phyloP scores from a whole-genome alignment of 495 filamentous ascomycete genomes.

The Paragyromitra xinjiangensis region DNA sequence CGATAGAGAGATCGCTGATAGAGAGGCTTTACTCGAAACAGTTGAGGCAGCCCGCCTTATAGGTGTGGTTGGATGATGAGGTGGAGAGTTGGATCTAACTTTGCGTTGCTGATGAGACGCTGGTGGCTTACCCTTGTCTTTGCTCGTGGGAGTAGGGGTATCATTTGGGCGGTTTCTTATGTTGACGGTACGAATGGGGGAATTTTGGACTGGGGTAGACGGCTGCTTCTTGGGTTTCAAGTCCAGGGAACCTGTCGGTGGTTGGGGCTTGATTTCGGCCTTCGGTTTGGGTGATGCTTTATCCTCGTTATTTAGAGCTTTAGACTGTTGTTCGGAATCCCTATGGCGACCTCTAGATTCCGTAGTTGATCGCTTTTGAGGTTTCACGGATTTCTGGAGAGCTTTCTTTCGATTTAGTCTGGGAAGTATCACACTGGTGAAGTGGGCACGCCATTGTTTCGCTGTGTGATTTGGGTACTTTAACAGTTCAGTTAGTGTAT shows the following conservation, averaged over 20 bases:
- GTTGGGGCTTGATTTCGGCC: not conserved
- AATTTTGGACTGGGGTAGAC: not conserved
- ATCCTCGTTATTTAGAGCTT: not conserved
- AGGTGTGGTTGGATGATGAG: constrained; percentile 2
- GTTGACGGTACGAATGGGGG: constrained; percentile 25
- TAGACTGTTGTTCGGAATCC: not conserved
- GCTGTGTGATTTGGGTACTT: constrained; percentile 38
- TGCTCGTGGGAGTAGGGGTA: constrained; percentile 8
- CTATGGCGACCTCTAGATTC: not conserved
- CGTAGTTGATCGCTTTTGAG: not conserved
- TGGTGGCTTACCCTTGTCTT: constrained; percentile 14
- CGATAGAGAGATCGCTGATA: not conserved
- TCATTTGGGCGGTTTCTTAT: constrained; percentile 16
- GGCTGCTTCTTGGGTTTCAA: constrained; percentile 1
- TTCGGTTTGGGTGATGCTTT: not conserved
- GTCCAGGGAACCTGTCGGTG: constrained; percentile 7
- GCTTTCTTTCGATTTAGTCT: constrained; percentile 9
- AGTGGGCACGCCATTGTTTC: constrained; percentile 31
- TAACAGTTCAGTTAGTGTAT: not conserved
- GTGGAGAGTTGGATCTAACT: constrained; percentile 15
- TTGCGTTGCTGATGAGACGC: constrained; percentile 22
- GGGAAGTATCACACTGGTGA: constrained; percentile 39
- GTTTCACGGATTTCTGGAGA: constrained; percentile 10
- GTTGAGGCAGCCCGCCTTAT: not conserved
- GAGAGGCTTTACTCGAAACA: not conserved